A percentile compares a stretch with the other conserved stretches of the same genome.
These are phyloP conservation scores for Cudoniella acicularis DNA, from an alignment of 495 filamentous ascomycete genomes.

Conservation along the genomic window DNA sequence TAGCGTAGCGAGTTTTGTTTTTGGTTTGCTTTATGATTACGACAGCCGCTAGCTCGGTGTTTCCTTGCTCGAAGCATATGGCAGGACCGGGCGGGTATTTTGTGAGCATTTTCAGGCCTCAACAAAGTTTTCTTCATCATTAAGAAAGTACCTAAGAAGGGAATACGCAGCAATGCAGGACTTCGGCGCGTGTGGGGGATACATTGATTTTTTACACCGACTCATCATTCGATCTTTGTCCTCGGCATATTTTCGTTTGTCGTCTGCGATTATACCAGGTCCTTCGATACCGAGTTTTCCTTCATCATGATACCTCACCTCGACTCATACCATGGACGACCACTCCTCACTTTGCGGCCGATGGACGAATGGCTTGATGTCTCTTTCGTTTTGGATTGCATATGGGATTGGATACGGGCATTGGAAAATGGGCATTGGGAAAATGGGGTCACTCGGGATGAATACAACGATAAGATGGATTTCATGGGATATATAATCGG, in stretches of 20 bases:
- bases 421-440: not conserved
- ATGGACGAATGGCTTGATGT: slow-evolving; percentile 24
- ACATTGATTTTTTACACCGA: slow-evolving; percentile 12
- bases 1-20: slow-evolving; percentile 28
- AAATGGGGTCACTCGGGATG: slow-evolving; percentile 17
- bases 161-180: slow-evolving; percentile 31
- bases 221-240: slow-evolving; percentile 20
- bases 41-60: slow-evolving; percentile 27
- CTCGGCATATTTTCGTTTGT: slow-evolving; percentile 19
- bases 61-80: slow-evolving; percentile 19
- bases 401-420: not conserved
- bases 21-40: slow-evolving; percentile 14
- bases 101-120: slow-evolving; percentile 21
- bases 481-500: slow-evolving; percentile 21
- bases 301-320: slow-evolving; percentile 11
- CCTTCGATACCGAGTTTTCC: slow-evolving; percentile 9
- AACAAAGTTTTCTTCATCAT: slow-evolving; percentile 7
- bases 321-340: not conserved
- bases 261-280: slow-evolving; percentile 15
- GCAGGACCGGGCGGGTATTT: slow-evolving; percentile 25
- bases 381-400: slow-evolving; percentile 22
- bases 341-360: slow-evolving; percentile 7
- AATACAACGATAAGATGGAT: not conserved
- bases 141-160: slow-evolving; percentile 25
- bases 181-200: slow-evolving; percentile 24